Percentiles rank a stretch among this genome's conserved stretches.
phyloP scores from a whole-genome alignment of 768 basidiomycete species.

The Infundibulicybe gibba region DNA sequence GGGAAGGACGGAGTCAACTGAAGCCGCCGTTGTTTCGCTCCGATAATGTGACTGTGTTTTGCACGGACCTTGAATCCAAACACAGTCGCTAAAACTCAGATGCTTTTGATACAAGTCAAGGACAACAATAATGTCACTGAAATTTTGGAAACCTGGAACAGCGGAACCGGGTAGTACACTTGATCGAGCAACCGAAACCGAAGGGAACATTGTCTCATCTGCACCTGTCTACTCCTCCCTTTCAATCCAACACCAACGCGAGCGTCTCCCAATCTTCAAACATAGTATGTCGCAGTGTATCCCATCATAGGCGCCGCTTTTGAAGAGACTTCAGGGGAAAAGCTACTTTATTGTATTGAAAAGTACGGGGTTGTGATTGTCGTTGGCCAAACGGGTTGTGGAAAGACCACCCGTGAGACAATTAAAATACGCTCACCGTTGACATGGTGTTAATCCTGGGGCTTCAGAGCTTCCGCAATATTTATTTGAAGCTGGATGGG shows the following conservation, averaged over 20 bases:
- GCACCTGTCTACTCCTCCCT: constrained; percentile 51
- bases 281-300: constrained; percentile 55
- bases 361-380: constrained; percentile 81
- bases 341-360: constrained; percentile 82
- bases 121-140: constrained; percentile 42
- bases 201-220: constrained; percentile 69
- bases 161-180: constrained; percentile 81
- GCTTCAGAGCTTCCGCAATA: constrained; percentile 90
- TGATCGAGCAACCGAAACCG: constrained; percentile 77
- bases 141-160: constrained; percentile 92
- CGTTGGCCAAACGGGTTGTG: constrained; percentile 94
- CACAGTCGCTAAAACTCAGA: no score
- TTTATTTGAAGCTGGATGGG: constrained; percentile 92
- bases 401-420: constrained; percentile 91
- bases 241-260: constrained; percentile 72
- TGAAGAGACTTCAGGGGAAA: constrained; percentile 49
- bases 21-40: no score
- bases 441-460: constrained; percentile 6
- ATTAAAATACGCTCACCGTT: no score
- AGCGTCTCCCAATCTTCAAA: constrained; percentile 85
- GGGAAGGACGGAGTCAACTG: no score
- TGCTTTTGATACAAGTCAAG: no score
- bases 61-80: constrained; percentile 8
- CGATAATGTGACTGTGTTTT: neutral
- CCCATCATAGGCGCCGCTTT: neutral